Evolutionary conservation across 352 stramenopile species (phyloP).

Genomic region (Globisporangium iwayamae): DNA sequence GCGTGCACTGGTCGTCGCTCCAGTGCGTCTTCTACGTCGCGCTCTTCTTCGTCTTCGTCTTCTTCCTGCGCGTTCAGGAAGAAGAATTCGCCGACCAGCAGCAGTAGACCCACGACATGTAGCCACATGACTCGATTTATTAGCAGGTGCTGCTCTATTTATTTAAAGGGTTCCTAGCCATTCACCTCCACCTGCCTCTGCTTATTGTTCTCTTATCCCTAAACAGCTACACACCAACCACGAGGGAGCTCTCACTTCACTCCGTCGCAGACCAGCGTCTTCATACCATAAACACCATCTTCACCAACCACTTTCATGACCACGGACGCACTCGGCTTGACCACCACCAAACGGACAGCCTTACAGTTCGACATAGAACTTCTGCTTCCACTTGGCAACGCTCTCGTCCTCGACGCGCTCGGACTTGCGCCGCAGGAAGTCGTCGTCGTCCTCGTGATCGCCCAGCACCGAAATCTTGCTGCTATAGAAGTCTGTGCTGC

Average conservation of each 20-base stretch:
- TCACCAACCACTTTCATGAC: background rate
- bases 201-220: background rate
- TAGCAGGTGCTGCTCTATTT: slow-evolving; percentile 3
- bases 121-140: background rate
- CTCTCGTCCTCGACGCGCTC: slow-evolving; percentile 7
- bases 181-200: background rate
- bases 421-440: slow-evolving; percentile 9
- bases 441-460: slow-evolving; percentile 7
- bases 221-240: slow-evolving; percentile 11
- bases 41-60: slow-evolving; percentile 58
- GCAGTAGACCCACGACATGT: background rate
- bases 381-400: slow-evolving; percentile 24
- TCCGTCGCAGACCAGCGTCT: slow-evolving; percentile 3
- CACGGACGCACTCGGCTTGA: background rate
- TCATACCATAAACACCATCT: slow-evolving; percentile 7
- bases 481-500: slow-evolving; percentile 13
- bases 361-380: slow-evolving; percentile 24
- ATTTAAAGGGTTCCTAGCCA: background rate
- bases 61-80: slow-evolving; percentile 61
- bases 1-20: slow-evolving; percentile 48
- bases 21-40: slow-evolving; percentile 62
- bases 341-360: background rate
- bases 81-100: slow-evolving; percentile 41
- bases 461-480: slow-evolving; percentile 13
- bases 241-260: slow-evolving; percentile 1